Base-by-base conservation (phyloP, 2,329 filamentous ascomycete genomes). In the Alternaria sp. region DNA sequence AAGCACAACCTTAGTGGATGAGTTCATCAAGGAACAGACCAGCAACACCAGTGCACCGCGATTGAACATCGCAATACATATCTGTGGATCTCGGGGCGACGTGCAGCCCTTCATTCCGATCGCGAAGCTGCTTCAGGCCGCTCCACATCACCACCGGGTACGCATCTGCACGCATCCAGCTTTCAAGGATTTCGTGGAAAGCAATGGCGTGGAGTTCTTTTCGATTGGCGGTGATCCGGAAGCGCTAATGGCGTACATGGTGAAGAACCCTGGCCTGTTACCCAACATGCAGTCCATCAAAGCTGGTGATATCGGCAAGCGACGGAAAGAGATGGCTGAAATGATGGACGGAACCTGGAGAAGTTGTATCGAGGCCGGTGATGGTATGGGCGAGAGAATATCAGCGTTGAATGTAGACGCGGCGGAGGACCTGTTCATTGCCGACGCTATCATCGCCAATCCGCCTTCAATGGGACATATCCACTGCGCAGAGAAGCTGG, bases 401-500 rank as follows among this genome's bases (percentile, higher is more conserved):
- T 46, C 59, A 12, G 63, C 66, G 3, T 49, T 68, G 5, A 38
- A 63, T 14, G 65, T 69, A 4, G 63, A 68, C 16, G 42, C 51
- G 2, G 14, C 63, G 1, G 54, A 65, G 30, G 57, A 62, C 8
- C 90, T 91, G 1, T 96, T 96, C 73, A 88, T 96, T 43, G 93
- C 92, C 0, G 92, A 93, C 32, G 60, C 49, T 7, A 72, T 71
- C 47, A 72, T 71, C 34, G 70, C 70, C 1, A 72, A 72, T 14
- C 69, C 68, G 4, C 69, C 68, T 4, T 67, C 64, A 4, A 70
- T 71, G 66, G 70, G 68, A 5, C 70, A 72, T 30, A 84, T 92
- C 1, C 90, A 92, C 69, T 85, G 89, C 63, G 90, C 90, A 0
- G 89, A 93, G 78, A 90, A 89, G 75, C 77, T 92, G 64, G 90